Conservation (phyloP, 805 yeast genomes). For the Lipomyces yamadae region DNA sequence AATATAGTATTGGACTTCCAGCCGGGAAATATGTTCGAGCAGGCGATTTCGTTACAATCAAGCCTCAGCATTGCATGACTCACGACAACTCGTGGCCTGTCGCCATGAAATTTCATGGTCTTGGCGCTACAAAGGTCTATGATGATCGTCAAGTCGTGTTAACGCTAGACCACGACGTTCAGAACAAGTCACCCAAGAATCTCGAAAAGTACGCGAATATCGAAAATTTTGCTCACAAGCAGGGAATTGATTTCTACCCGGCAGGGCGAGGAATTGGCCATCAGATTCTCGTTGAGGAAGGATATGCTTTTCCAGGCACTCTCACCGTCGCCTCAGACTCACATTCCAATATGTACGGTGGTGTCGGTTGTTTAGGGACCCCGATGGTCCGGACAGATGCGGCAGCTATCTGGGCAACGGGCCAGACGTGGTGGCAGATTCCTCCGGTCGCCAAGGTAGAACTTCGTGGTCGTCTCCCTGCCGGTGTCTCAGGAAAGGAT, state of each 20-base stretch:
- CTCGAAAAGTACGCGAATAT: slow-evolving; percentile 85
- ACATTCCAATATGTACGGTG: slow-evolving; percentile 97
- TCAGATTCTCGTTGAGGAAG: slow-evolving; percentile 98
- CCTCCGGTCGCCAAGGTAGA: slow-evolving; percentile 98
- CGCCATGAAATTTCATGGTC: slow-evolving; percentile 91
- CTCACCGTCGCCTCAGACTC: slow-evolving; percentile 96
- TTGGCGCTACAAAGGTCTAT: slow-evolving; percentile 83
- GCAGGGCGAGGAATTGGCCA: slow-evolving; percentile 99
- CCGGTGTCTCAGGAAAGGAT: slow-evolving; percentile 94
- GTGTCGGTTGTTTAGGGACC: slow-evolving; percentile 93
- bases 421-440: slow-evolving; percentile 99
- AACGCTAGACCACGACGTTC: slow-evolving; percentile 98
- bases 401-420: slow-evolving; percentile 99
- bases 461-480: slow-evolving; percentile 76
- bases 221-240: slow-evolving; percentile 84
- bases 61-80: slow-evolving; percentile 98
- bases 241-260: slow-evolving; percentile 95
- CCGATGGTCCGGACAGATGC: slow-evolving; percentile 99
- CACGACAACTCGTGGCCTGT: slow-evolving; percentile 99
- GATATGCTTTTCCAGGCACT: slow-evolving; percentile 94
- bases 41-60: slow-evolving; percentile 94
- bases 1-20: slow-evolving; percentile 84
- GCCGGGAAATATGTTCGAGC: slow-evolving; percentile 74
- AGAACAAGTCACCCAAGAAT: slow-evolving; percentile 87
- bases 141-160: slow-evolving; percentile 91